Conservation (phyloP, 2,329 filamentous ascomycete species). For the Monilinia vaccinii-corymbosi region DNA sequence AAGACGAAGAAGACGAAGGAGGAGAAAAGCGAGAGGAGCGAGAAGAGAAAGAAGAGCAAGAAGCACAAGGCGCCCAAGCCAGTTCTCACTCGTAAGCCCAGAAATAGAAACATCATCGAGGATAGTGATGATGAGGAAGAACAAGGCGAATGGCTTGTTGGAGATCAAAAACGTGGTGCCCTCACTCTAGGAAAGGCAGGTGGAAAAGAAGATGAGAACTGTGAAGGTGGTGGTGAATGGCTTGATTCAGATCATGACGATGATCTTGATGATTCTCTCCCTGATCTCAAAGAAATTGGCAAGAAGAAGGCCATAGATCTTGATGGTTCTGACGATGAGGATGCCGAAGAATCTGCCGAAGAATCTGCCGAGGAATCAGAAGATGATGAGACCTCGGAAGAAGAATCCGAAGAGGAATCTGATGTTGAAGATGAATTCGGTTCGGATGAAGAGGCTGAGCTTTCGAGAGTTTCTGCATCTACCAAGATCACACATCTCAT, state of each 20-base stretch:
- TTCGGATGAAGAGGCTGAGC: conserved; percentile 34
- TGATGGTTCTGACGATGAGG: conserved; percentile 29
- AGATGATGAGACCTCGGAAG: conserved; percentile 21
- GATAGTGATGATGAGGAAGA: conserved; percentile 57
- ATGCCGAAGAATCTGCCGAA: conserved; percentile 20
- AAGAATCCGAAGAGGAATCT: conserved; percentile 31
- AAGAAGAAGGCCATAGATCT: conserved; percentile 17
- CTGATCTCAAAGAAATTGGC: conserved; percentile 29
- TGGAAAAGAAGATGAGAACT: conserved; percentile 80
- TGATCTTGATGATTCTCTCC: conserved; percentile 38
- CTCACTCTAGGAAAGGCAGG: conserved; percentile 66
- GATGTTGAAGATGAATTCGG: conserved; percentile 29
- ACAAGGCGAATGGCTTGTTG: conserved; percentile 72
- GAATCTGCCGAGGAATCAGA: conserved; percentile 30
- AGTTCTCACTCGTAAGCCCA: conserved; percentile 36
- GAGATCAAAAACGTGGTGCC: conserved; percentile 52
- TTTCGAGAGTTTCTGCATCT: conserved; percentile 54
- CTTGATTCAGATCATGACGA: conserved; percentile 54
- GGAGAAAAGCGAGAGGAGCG: conserved; percentile 32
- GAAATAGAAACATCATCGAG: conserved; percentile 47
- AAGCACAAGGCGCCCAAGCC: conserved; percentile 15
- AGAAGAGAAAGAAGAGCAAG: conserved; percentile 28
- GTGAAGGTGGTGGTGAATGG: conserved; percentile 76
- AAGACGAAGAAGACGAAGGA: conserved; percentile 35
- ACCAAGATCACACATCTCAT: conserved; percentile 88